A percentile compares a stretch with the other conserved stretches of the same genome.
These are phyloP conservation scores for Seiridium unicorne DNA, from an alignment of 2,329 filamentous ascomycete genomes.

Conservation along the genomic window DNA sequence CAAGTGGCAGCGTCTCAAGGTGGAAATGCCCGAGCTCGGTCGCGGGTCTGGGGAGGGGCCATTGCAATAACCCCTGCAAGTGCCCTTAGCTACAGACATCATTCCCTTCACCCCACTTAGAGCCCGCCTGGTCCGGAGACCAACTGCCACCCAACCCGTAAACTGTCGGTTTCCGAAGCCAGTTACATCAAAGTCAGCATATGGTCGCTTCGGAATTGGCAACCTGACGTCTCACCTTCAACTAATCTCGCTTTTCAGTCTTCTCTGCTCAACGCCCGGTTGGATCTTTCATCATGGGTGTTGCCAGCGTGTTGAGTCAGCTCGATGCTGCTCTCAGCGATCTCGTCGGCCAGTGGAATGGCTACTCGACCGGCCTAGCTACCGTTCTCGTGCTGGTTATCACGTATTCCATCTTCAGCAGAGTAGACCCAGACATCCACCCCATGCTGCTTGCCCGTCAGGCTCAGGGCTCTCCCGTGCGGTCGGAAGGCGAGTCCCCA, in stretches of 20 bases:
- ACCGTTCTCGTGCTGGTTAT: constrained; percentile 66
- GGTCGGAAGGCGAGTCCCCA: constrained; percentile 82
- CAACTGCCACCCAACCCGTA: neutral
- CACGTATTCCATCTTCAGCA: constrained; percentile 67
- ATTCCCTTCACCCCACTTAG: neutral
- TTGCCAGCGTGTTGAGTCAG: constrained; percentile 59
- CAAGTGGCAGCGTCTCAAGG: no score
- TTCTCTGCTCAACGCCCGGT: neutral
- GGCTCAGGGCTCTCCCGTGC: constrained; percentile 72
- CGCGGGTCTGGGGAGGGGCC: no score
- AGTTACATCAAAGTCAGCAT: neutral
- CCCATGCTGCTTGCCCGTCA: constrained; percentile 88
- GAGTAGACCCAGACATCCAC: constrained; percentile 84
- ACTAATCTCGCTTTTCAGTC: neutral
- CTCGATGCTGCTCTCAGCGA: constrained; percentile 70
- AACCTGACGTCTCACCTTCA: neutral
- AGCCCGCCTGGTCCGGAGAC: neutral
- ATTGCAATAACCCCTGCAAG: no score
- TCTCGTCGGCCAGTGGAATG: constrained; percentile 77
- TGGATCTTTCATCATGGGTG: constrained; percentile 21
- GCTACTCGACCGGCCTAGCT: constrained; percentile 71
- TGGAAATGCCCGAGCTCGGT: no score
- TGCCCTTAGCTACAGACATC: neutral
- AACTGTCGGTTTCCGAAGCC: neutral
- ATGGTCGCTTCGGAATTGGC: neutral